Conservation (phyloP, 345 rosid species). For the Passiflora organensis region DNA sequence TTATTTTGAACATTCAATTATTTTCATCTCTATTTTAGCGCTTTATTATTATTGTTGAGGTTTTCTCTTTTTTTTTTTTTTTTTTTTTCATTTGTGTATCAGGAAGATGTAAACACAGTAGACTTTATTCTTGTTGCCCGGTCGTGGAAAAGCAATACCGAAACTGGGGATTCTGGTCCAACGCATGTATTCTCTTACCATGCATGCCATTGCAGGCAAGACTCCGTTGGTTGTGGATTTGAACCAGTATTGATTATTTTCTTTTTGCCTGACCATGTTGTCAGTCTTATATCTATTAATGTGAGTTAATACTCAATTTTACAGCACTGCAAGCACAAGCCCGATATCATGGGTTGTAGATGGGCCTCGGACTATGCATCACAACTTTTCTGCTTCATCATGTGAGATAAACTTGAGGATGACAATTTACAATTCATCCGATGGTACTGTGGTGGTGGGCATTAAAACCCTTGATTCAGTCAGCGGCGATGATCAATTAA, state of each 20-base stretch:
- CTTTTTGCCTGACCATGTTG: slow-evolving; percentile 4
- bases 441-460: slow-evolving; percentile 37
- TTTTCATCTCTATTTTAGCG: neutral
- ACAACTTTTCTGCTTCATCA: slow-evolving; percentile 56
- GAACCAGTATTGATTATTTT: neutral
- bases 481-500: slow-evolving; percentile 18
- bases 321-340: slow-evolving; percentile 54
- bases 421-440: slow-evolving; percentile 65
- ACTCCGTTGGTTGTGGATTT: slow-evolving; percentile 3
- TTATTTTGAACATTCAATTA: neutral
- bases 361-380: slow-evolving; percentile 54
- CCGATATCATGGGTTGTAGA: slow-evolving; percentile 72
- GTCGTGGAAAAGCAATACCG: slow-evolving; percentile 28
- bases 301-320: slow-evolving; percentile 9
- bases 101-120: slow-evolving; percentile 49
- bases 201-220: slow-evolving; percentile 76
- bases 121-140: slow-evolving; percentile 71
- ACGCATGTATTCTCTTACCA: slow-evolving; percentile 66
- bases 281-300: slow-evolving; percentile 1
- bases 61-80: slow-evolving; percentile 10
- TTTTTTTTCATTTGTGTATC: slow-evolving; percentile 24
- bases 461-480: slow-evolving; percentile 41
- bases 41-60: neutral
- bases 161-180: slow-evolving; percentile 34
- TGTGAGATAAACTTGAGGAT: slow-evolving; percentile 49